Percentiles rank a stretch among this genome's conserved stretches.
Evolutionary conservation across 1,284 basidiomycete species (phyloP).

Genomic region (Naganishia cerealis): DNA sequence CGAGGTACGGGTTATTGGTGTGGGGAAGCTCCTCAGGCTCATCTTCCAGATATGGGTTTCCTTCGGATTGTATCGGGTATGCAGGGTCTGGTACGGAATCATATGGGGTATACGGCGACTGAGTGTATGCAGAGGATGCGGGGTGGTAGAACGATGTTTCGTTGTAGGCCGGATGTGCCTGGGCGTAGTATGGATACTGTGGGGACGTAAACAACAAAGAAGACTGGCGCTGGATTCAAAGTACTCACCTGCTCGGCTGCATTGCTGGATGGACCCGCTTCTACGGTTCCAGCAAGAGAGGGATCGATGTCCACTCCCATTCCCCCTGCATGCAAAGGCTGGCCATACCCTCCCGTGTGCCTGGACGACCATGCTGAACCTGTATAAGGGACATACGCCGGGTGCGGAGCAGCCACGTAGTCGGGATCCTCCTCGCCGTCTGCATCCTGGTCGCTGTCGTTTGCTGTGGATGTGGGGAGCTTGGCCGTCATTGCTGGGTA

Average conservation of each 20-base stretch:
- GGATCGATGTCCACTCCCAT: neutral
- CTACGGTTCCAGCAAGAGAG: neutral
- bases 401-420: neutral
- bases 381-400: neutral
- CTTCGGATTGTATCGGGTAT: neutral
- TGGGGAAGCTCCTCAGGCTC: neutral
- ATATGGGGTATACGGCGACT: neutral
- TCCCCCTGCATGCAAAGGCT: neutral
- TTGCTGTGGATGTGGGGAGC: neutral
- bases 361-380: neutral
- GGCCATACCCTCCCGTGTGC: neutral
- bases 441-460: constrained; percentile 23
- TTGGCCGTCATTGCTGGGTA: neutral
- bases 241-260: neutral
- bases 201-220: neutral
- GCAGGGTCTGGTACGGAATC: neutral
- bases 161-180: neutral
- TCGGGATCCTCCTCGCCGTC: constrained; percentile 22
- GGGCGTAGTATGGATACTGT: neutral
- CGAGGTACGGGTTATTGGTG: constrained; percentile 13
- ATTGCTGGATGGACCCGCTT: neutral
- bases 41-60: constrained; percentile 25
- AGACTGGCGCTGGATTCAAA: neutral
- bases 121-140: neutral
- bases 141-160: neutral